A percentile compares a stretch with the other conserved stretches of the same genome.
These are phyloP conservation scores for Flaveria floridana DNA, from an alignment of 140 eudicot species.

Conservation along the genomic window DNA sequence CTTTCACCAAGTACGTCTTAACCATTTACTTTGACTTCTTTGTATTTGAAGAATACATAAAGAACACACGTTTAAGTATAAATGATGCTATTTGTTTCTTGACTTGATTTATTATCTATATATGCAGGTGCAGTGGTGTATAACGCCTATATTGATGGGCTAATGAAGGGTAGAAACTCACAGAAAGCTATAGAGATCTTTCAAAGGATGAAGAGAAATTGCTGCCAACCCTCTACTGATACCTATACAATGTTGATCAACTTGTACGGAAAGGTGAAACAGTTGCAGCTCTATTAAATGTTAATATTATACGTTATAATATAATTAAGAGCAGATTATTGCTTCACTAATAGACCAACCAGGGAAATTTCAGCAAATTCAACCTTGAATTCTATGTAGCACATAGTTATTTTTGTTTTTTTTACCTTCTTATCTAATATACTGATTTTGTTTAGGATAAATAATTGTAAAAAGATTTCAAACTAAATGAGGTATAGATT, in stretches of 20 bases:
- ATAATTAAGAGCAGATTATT: no score
- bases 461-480: background rate
- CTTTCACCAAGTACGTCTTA: conserved; percentile 65
- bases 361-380: background rate
- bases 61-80: background rate
- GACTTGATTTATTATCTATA: background rate
- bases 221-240: conserved; percentile 72
- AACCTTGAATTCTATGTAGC: background rate
- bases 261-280: conserved; percentile 77
- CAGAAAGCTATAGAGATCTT: conserved; percentile 66
- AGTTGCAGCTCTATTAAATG: background rate
- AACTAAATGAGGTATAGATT: conserved; percentile 3
- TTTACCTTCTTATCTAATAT: background rate
- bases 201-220: conserved; percentile 81
- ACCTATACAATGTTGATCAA: conserved; percentile 88
- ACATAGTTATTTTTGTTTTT: background rate
- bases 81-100: background rate
- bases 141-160: conserved; percentile 81
- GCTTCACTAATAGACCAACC: no score
- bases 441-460: conserved; percentile 7
- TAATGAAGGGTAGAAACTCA: conserved; percentile 65
- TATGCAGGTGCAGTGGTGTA: conserved; percentile 71
- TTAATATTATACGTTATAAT: background rate
- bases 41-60: conserved; percentile 6
- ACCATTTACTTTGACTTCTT: conserved; percentile 16